A percentile compares a stretch with the other conserved stretches of the same genome.
Evolutionary conservation across 1,139 yeast genomes (phyloP).

Genomic region (Yarrowia galli): DNA sequence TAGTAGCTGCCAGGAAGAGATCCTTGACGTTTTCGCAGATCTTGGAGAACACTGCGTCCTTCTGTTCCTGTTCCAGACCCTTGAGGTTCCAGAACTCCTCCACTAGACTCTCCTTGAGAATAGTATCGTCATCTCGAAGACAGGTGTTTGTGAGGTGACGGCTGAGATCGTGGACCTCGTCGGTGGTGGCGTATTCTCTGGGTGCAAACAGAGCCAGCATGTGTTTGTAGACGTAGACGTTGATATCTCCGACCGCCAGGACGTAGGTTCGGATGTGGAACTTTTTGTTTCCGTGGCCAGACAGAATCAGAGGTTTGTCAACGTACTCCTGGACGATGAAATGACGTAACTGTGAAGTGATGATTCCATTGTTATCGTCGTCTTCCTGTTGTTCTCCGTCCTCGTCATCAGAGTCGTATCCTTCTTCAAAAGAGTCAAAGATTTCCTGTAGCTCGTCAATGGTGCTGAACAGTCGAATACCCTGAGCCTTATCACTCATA

Average conservation of each 20-base stretch:
- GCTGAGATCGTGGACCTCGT: conserved; percentile 49
- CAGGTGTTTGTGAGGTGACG: conserved; percentile 87
- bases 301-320: conserved; percentile 67
- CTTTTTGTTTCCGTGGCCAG: conserved; percentile 69
- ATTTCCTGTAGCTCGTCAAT: conserved; percentile 80
- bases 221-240: conserved; percentile 78
- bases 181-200: conserved; percentile 57
- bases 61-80: conserved; percentile 55
- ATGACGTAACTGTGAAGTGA: conserved; percentile 87
- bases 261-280: conserved; percentile 91
- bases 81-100: conserved; percentile 69
- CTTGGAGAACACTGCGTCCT: conserved; percentile 58
- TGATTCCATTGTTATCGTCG: conserved; percentile 62
- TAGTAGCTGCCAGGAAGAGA: conserved; percentile 80
- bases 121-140: conserved; percentile 64
- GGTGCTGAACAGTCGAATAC: conserved; percentile 80
- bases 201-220: conserved; percentile 84
- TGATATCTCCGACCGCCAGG: conserved; percentile 73
- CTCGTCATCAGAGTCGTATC: conserved; percentile 52
- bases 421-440: conserved; percentile 85
- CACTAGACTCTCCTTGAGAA: conserved; percentile 58
- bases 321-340: conserved; percentile 87
- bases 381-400: conserved; percentile 51
- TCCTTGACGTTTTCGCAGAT: conserved; percentile 71
- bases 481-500: conserved; percentile 97